phyloP scores from a whole-genome alignment of 495 filamentous ascomycete genomes.

The Aspergillus baeticus region DNA sequence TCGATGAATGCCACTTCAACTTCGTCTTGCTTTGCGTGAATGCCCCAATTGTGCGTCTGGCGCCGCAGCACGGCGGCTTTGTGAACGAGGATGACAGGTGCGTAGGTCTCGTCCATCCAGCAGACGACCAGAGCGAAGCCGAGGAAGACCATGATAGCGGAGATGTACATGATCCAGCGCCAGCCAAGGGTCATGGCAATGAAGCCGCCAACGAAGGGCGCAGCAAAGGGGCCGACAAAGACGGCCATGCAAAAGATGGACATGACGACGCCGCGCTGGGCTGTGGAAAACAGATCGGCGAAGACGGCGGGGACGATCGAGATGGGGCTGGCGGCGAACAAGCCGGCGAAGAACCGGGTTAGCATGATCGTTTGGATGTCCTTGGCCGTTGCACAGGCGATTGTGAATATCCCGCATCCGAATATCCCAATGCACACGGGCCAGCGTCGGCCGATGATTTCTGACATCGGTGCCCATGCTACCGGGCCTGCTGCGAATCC shows the following conservation, averaged over 20 bases:
- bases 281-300: conserved; percentile 51
- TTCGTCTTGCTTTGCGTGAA: conserved; percentile 50
- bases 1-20: conserved; percentile 38
- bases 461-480: conserved; percentile 69
- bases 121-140: conserved; percentile 26
- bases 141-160: conserved; percentile 35
- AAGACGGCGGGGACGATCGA: conserved; percentile 50
- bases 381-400: conserved; percentile 55
- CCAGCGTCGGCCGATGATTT: conserved; percentile 66
- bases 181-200: conserved; percentile 42
- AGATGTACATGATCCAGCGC: conserved; percentile 49
- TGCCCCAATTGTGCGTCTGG: conserved; percentile 43
- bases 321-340: conserved; percentile 51
- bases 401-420: conserved; percentile 53
- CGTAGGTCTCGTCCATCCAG: conserved; percentile 40
- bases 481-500: conserved; percentile 54
- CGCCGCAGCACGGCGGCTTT: conserved; percentile 42
- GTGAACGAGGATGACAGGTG: conserved; percentile 34
- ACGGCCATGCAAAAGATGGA: conserved; percentile 50
- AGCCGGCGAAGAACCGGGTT: conserved; percentile 49
- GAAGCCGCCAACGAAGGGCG: conserved; percentile 50
- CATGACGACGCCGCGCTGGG: conserved; percentile 48
- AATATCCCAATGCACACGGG: conserved; percentile 53
- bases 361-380: conserved; percentile 56
- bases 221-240: conserved; percentile 47